Evolutionary conservation across 257 asterid genomes (phyloP).

Genomic region (Solanum ossicruentum): DNA sequence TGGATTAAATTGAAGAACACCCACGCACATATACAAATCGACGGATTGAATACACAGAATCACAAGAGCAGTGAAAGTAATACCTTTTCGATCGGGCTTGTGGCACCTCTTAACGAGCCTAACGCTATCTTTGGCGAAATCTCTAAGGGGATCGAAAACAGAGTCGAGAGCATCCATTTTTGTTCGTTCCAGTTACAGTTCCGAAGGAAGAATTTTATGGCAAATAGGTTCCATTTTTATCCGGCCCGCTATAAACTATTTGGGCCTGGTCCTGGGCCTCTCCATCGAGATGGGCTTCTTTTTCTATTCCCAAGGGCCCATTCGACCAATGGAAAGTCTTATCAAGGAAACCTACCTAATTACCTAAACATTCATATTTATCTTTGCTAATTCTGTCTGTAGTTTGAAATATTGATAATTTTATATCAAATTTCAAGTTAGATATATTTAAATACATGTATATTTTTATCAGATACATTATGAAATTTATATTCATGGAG

Average conservation of each 20-base stretch:
- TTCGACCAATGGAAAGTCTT: neutral
- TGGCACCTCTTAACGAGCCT: conserved; percentile 20
- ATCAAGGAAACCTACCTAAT: too few species aligned
- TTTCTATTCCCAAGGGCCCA: neutral
- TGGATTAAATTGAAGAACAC: neutral
- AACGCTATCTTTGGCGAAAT: conserved; percentile 17
- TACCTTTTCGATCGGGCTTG: conserved; percentile 22
- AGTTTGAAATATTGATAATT: neutral
- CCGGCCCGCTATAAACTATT: neutral
- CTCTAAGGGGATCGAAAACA: conserved; percentile 19
- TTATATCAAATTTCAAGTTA: neutral
- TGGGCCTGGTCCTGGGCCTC: neutral
- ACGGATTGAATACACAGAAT: neutral
- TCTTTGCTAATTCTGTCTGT: too few species aligned
- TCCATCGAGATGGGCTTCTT: neutral
- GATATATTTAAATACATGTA: too few species aligned
- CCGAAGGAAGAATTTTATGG: neutral
- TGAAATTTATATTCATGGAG: too few species aligned
- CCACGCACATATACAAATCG: neutral
- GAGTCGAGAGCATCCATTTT: conserved; percentile 15
- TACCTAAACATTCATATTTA: too few species aligned
- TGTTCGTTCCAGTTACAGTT: neutral
- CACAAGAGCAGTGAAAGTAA: neutral
- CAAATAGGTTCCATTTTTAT: neutral
- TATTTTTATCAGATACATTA: too few species aligned